Evolutionary conservation across 2,329 filamentous ascomycete genomes (phyloP).

Genomic region (Pseudonectria buxi): DNA sequence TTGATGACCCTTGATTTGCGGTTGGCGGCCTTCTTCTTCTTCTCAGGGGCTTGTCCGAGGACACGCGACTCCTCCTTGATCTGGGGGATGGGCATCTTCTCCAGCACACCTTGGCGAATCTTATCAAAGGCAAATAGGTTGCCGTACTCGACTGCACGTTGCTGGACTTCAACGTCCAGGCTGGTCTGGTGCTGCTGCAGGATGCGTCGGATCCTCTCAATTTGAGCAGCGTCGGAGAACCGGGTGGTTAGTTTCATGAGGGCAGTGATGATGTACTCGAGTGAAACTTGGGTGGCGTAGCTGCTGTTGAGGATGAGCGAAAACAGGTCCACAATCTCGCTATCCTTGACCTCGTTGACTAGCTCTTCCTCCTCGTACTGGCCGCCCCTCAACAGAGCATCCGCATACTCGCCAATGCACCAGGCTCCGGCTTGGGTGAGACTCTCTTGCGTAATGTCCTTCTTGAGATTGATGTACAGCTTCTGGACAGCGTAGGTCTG

Average conservation of each 20-base stretch:
- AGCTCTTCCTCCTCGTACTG: constrained; percentile 93
- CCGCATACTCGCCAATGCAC: constrained; percentile 97
- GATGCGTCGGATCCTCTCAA: constrained; percentile 76
- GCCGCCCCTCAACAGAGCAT: constrained; percentile 79
- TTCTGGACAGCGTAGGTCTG: constrained; percentile 97
- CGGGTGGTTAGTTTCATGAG: constrained; percentile 92
- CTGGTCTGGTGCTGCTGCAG: constrained; percentile 75
- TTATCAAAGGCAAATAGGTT: constrained; percentile 91
- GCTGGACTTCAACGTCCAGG: constrained; percentile 91
- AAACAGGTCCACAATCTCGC: constrained; percentile 90
- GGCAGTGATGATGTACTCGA: constrained; percentile 92
- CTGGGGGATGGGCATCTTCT: constrained; percentile 96
- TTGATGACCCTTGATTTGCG: constrained; percentile 72
- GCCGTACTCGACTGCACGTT: constrained; percentile 88
- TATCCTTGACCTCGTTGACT: constrained; percentile 72
- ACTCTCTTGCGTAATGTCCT: constrained; percentile 96
- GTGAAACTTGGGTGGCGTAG: constrained; percentile 84
- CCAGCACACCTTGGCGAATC: constrained; percentile 80
- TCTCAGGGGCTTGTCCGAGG: constrained; percentile 66
- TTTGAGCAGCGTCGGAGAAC: constrained; percentile 73
- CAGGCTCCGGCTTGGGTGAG: constrained; percentile 88
- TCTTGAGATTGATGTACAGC: constrained; percentile 81
- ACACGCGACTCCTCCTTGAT: constrained; percentile 94
- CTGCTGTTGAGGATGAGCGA: constrained; percentile 87
- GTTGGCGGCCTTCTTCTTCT: constrained; percentile 62